Percentiles rank a stretch among this genome's conserved stretches.
Evolutionary conservation across 495 filamentous ascomycete genomes (phyloP).

Genomic region (Monascus purpureus): DNA sequence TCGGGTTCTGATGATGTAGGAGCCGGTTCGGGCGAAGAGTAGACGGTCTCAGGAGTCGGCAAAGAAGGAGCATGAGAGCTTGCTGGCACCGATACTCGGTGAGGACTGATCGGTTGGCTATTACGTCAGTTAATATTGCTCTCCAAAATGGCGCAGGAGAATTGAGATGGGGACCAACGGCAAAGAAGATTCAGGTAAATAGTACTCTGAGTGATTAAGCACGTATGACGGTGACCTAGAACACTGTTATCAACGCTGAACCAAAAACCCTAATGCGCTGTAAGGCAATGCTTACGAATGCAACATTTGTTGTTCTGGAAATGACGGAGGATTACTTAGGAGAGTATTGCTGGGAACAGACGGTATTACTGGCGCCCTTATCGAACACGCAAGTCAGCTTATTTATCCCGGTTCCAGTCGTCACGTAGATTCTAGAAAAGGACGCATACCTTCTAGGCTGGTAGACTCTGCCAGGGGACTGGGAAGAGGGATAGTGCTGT

Average conservation of each 20-base stretch:
- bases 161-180: constrained; percentile 8
- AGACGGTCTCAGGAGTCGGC: constrained; percentile 14
- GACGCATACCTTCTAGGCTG: constrained; percentile 13
- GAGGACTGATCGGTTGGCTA: constrained; percentile 7
- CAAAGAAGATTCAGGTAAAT: constrained; percentile 13
- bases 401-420: too few relatives aligned
- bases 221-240: constrained; percentile 11
- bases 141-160: not conserved
- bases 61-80: constrained; percentile 18
- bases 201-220: constrained; percentile 17
- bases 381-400: not conserved
- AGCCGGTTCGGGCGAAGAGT: constrained; percentile 18
- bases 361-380: not conserved
- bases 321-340: constrained; percentile 8
- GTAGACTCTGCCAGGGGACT: constrained; percentile 6
- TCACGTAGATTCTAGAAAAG: too few relatives aligned
- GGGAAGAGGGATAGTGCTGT: constrained; percentile 11
- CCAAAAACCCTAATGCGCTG: too few relatives aligned
- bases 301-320: constrained; percentile 7
- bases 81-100: constrained; percentile 11
- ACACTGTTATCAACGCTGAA: not conserved
- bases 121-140: constrained; percentile 2
- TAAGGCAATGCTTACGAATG: constrained; percentile 10
- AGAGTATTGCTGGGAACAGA: constrained; percentile 9
- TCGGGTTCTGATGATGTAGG: constrained; percentile 18